Evolutionary conservation across 345 rosid genomes (phyloP), one percentile per base, ranked within the genome.

Genomic region (Citrus inodora): DNA sequence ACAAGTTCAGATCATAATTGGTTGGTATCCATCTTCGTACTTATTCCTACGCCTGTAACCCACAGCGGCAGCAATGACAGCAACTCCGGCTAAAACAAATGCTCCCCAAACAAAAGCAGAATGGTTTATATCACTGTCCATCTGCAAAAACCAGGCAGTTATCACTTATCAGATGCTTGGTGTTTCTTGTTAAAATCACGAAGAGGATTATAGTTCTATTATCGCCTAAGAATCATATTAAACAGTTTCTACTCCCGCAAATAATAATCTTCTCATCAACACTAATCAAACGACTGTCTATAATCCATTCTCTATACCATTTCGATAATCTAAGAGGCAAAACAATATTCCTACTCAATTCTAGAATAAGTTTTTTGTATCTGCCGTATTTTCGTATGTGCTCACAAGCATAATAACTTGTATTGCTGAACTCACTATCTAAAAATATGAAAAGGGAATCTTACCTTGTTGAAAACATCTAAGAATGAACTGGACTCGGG

Each of bases 1-100:
- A 9, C 55, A 53, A 35, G 46, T 59, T 82, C 76, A 87, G 19
- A 76, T 81, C 68, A 63, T 35, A 73, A 88, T 86, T 68, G 90
- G 82, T 67, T 85, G 79, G 66, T 92, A 90, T 60, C 86, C 89
- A 67, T 82, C 82, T 60, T 72, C 83, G 74, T 75, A 65, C 74
- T 79, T 82, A 40, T 78, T 88, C 78, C 70, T 86, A 30, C 69
- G 75, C 63, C 79, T 73, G 71, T 79, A 74, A 6, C 24, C 73
- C 24, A 81, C 80, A 28, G 65, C 85, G 25, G 79, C 84, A n/a
- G 82, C 79, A 7, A 78, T 46, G 37, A 82, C 67, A 58, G 77
- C 83, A 33, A 71, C 63, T 40, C 81, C 83, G 28, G 79, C 7
- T 71, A 89, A 82, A 35, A 46, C 87, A 35, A 78, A 79, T 7